These are phyloP conservation scores for Cystobasidium pallidum DNA, from an alignment of 1,284 basidiomycete species.

Conservation along the genomic window DNA sequence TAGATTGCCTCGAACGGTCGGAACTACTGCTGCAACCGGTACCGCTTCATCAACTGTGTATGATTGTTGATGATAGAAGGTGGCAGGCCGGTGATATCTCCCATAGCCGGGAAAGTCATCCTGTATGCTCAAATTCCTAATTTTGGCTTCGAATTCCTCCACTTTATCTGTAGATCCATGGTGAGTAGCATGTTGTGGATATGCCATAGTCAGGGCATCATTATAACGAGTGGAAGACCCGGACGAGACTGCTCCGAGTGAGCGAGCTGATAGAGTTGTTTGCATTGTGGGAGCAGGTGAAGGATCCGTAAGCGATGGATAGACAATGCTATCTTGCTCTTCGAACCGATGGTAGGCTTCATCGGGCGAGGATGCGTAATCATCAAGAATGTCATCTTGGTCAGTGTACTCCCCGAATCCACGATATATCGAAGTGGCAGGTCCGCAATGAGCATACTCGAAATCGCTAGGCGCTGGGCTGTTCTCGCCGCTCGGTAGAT, in stretches of 20 bases:
- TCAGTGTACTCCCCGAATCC: constrained; percentile 10
- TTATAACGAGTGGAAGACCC: constrained; percentile 30
- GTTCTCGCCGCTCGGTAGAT: constrained; percentile 6
- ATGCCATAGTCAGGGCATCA: constrained; percentile 27
- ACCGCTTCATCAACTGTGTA: constrained; percentile 10
- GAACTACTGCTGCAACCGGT: not conserved
- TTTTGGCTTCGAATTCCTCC: constrained; percentile 37
- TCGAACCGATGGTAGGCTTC: constrained; percentile 1
- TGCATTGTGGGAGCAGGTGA: constrained; percentile 35
- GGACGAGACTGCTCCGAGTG: constrained; percentile 37
- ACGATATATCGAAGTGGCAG: not conserved
- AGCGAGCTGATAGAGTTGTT: constrained; percentile 20
- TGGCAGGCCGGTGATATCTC: not conserved
- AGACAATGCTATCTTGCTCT: constrained; percentile 21
- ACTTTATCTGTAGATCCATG: constrained; percentile 2
- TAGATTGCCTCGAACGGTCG: constrained; percentile 18
- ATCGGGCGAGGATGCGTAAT: not conserved
- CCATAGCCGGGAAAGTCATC: constrained; percentile 13
- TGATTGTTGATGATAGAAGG: not conserved
- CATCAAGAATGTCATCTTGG: constrained; percentile 38
- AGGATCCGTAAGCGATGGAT: constrained; percentile 16
- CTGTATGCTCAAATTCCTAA: constrained; percentile 17
- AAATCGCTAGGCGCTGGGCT: constrained; percentile 13
- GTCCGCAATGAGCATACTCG: not conserved
- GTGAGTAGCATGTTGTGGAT: constrained; percentile 12